Percentiles rank a stretch among this genome's conserved stretches.
Conservation (phyloP, 768 basidiomycete species). For the Tremella mesenterica region DNA sequence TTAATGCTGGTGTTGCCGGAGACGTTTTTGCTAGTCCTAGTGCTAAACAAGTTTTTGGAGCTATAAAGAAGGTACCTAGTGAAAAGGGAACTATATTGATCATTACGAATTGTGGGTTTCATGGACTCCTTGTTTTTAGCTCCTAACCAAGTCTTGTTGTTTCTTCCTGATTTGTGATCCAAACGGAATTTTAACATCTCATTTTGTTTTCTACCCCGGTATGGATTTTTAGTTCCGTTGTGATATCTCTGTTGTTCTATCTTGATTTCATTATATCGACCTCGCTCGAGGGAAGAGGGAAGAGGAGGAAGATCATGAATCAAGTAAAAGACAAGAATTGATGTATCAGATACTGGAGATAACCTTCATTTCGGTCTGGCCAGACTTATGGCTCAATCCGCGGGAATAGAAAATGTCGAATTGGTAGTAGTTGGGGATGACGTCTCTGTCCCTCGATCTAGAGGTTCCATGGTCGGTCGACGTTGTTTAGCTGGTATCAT, state of each 20-base stretch:
- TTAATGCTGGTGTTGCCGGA: constrained; percentile 35
- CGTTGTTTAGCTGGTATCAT: constrained; percentile 47
- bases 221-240: too few species aligned
- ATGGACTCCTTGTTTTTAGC: neutral
- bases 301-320: neutral
- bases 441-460: constrained; percentile 70
- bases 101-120: constrained; percentile 38
- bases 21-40: constrained; percentile 41
- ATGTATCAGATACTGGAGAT: constrained; percentile 52
- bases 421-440: constrained; percentile 84
- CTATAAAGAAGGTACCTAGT: constrained; percentile 30
- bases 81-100: constrained; percentile 38
- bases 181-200: too few species aligned
- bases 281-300: too few species aligned
- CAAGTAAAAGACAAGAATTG: too few species aligned
- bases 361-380: constrained; percentile 86
- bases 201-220: too few species aligned
- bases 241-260: too few species aligned
- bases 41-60: constrained; percentile 36
- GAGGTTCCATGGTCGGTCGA: constrained; percentile 76
- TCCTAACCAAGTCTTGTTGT: neutral
- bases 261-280: too few species aligned
- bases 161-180: neutral
- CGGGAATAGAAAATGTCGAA: constrained; percentile 58
- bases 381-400: constrained; percentile 65